These are phyloP conservation scores for Ascochyta viciae-villosae DNA, from an alignment of 2,329 filamentous ascomycete species.

Conservation along the genomic window DNA sequence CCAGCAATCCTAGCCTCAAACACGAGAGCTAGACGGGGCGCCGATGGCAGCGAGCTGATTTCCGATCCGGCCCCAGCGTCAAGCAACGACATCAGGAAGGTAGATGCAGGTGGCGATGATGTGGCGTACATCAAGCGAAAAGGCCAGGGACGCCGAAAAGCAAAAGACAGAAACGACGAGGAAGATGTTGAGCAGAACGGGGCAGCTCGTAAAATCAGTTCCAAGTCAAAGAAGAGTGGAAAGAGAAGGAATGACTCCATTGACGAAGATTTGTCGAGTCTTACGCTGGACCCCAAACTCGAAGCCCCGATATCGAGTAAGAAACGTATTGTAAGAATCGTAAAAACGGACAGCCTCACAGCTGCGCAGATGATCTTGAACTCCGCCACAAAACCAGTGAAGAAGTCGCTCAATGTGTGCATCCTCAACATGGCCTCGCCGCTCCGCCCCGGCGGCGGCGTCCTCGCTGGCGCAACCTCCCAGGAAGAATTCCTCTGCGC, in stretches of 20 bases:
- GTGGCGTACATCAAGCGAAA: slow-evolving; percentile 42
- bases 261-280: slow-evolving; percentile 19
- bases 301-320: neutral
- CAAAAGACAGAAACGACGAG: slow-evolving; percentile 17
- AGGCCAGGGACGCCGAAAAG: slow-evolving; percentile 42
- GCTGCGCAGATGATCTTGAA: slow-evolving; percentile 55
- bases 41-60: slow-evolving; percentile 61
- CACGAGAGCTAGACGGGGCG: slow-evolving; percentile 62
- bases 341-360: slow-evolving; percentile 61
- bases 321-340: slow-evolving; percentile 54
- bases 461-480: slow-evolving; percentile 65
- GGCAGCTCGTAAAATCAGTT: slow-evolving; percentile 3
- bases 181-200: slow-evolving; percentile 14
- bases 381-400: slow-evolving; percentile 14
- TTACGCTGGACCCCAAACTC: slow-evolving; percentile 12
- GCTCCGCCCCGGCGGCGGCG: slow-evolving; percentile 66
- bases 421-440: slow-evolving; percentile 71
- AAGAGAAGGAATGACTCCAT: slow-evolving; percentile 21
- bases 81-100: neutral
- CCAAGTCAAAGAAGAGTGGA: slow-evolving; percentile 14
- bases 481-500: slow-evolving; percentile 70
- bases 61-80: slow-evolving; percentile 44
- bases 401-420: slow-evolving; percentile 53
- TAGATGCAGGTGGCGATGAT: slow-evolving; percentile 11
- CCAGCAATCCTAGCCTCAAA: slow-evolving; percentile 62